Conservation (phyloP, 2,329 filamentous ascomycete species). For the Cercospora sesami region DNA sequence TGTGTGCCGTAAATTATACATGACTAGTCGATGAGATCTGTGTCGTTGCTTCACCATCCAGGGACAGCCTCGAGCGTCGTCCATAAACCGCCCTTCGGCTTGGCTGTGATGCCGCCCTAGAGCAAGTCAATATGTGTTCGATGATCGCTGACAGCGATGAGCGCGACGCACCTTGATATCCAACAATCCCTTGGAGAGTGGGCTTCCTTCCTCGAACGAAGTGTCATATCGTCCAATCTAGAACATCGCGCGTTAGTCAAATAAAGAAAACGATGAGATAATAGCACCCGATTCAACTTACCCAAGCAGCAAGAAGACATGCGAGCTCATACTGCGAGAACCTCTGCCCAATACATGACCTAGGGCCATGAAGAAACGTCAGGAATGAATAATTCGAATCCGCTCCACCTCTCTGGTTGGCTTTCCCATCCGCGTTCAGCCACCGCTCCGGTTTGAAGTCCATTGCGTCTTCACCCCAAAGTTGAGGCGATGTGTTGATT, state of each 20-base stretch:
- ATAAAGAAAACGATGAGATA: background rate
- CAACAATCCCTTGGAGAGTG: constrained; percentile 53
- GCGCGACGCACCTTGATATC: constrained; percentile 54
- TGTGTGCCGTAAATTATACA: background rate
- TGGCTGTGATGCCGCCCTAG: constrained; percentile 64
- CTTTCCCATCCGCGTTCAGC: constrained; percentile 55
- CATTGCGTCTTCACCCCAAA: constrained; percentile 76
- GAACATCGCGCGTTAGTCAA: background rate
- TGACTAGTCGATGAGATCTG: background rate
- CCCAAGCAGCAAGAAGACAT: constrained; percentile 73
- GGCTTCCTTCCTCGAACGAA: constrained; percentile 59
- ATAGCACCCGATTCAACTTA: background rate
- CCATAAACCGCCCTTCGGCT: constrained; percentile 70
- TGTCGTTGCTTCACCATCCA: constrained; percentile 56
- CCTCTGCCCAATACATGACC: constrained; percentile 78
- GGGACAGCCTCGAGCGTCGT: constrained; percentile 67
- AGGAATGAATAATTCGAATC: constrained; percentile 73
- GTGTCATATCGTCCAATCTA: constrained; percentile 68
- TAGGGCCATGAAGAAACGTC: constrained; percentile 82
- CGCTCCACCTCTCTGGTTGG: constrained; percentile 68
- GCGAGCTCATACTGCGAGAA: constrained; percentile 86
- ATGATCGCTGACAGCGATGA: background rate
- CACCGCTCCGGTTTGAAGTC: constrained; percentile 79
- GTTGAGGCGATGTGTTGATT: constrained; percentile 64
- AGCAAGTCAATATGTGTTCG: background rate